Evolutionary conservation across 495 filamentous ascomycete species (phyloP).

Genomic region (Stereocaulon alpinum): DNA sequence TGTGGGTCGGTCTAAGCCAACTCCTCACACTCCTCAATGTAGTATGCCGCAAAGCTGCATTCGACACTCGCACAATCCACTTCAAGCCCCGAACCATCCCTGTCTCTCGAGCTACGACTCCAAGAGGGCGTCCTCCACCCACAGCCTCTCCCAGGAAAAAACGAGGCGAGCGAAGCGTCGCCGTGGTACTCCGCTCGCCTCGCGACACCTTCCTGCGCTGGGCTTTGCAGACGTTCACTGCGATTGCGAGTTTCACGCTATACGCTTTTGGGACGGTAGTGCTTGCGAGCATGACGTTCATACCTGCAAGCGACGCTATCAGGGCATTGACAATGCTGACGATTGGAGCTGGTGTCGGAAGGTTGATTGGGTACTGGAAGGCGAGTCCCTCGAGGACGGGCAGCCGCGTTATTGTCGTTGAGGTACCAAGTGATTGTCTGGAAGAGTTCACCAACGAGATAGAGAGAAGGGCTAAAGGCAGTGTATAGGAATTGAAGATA

Average conservation of each 20-base stretch:
- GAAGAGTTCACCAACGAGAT: background rate
- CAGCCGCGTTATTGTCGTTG: conserved; percentile 3
- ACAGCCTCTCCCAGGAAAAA: background rate
- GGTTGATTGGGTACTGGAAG: conserved; percentile 9
- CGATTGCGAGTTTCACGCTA: conserved; percentile 1
- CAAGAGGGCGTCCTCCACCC: background rate
- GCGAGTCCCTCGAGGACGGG: background rate
- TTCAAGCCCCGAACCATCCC: background rate
- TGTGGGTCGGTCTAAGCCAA: conserved; percentile 16
- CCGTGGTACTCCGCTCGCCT: conserved; percentile 4
- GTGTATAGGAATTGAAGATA: background rate
- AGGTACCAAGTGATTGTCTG: conserved; percentile 8
- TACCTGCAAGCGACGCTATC: conserved; percentile 12
- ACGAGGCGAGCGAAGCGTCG: background rate
- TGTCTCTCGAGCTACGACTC: background rate
- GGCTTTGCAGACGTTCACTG: conserved; percentile 10
- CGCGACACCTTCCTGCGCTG: conserved; percentile 1
- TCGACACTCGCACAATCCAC: conserved; percentile 6
- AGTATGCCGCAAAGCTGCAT: background rate
- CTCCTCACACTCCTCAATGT: conserved; percentile 13
- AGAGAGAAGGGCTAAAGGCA: too few species aligned
- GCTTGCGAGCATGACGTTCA: conserved; percentile 12
- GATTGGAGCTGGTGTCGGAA: conserved; percentile 8
- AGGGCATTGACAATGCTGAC: conserved; percentile 7
- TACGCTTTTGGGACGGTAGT: conserved; percentile 9